These are phyloP conservation scores for Debaryomycetaceae sp. DNA, from an alignment of 1,139 yeast genomes.

Conservation along the genomic window DNA sequence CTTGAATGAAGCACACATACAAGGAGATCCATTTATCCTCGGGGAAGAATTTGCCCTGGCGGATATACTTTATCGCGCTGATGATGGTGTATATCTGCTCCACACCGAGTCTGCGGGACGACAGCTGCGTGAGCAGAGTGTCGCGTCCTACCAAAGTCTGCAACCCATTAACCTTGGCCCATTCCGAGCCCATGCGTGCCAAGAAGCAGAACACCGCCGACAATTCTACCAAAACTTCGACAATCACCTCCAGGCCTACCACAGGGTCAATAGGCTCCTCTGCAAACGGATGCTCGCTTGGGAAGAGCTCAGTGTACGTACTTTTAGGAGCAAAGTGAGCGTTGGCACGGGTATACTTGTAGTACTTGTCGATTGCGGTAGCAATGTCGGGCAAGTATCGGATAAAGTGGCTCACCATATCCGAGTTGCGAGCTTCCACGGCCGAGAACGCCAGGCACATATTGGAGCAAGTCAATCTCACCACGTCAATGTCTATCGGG, in stretches of 20 bases:
- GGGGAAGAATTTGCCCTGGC: constrained; percentile 55
- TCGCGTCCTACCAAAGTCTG: constrained; percentile 3
- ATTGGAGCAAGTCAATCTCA: constrained; percentile 45
- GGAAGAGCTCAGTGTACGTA: constrained; percentile 59
- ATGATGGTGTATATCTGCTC: constrained; percentile 37
- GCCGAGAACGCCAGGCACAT: constrained; percentile 21
- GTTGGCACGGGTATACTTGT: constrained; percentile 41
- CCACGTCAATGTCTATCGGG: constrained; percentile 43
- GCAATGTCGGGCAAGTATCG: constrained; percentile 35
- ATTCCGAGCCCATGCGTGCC: constrained; percentile 38
- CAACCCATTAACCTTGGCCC: constrained; percentile 39
- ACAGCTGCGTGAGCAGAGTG: constrained; percentile 8
- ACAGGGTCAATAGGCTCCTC: constrained; percentile 64
- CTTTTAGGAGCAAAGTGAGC: constrained; percentile 49
- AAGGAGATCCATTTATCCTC: constrained; percentile 61
- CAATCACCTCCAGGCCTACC: constrained; percentile 59
- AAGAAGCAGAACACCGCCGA: constrained; percentile 48
- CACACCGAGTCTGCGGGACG: constrained; percentile 21
- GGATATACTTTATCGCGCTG: constrained; percentile 47
- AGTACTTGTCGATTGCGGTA: constrained; percentile 39
- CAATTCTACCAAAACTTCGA: constrained; percentile 65
- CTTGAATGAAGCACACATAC: constrained; percentile 50
- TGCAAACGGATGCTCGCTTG: constrained; percentile 53
- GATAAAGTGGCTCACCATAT: neutral
- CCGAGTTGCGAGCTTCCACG: neutral